Percentiles rank a stretch among this genome's conserved stretches.
Conservation (phyloP, 2,329 filamentous ascomycete species). For the Cylindrodendrum hubeiense region DNA sequence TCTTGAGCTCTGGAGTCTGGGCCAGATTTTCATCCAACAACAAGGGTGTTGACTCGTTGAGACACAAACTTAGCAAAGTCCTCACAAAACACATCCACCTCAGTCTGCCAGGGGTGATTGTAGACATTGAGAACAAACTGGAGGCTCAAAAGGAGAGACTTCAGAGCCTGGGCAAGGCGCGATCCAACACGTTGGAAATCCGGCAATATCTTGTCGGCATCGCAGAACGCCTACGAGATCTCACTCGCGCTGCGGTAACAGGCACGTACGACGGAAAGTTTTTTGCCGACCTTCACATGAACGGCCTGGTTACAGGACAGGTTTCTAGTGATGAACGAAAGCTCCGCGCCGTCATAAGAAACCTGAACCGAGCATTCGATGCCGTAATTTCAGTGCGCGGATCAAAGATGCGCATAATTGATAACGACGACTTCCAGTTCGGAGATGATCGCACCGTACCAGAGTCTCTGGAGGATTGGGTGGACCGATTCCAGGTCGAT, state of each 20-base stretch:
- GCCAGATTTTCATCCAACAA: conserved; percentile 40
- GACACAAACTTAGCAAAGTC: conserved; percentile 47
- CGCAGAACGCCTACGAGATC: neutral
- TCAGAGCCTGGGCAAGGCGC: neutral
- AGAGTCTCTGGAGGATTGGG: neutral
- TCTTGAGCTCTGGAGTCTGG: conserved; percentile 47
- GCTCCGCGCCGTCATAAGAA: conserved; percentile 44
- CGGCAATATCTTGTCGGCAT: neutral
- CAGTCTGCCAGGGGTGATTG: conserved; percentile 31
- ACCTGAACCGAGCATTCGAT: conserved; percentile 43
- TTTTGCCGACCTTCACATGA: neutral
- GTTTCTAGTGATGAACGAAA: conserved; percentile 17
- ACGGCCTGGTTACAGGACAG: neutral
- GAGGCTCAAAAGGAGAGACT: neutral
- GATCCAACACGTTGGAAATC: neutral
- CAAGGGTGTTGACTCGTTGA: conserved; percentile 47
- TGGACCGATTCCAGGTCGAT: neutral
- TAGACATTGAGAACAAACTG: neutral
- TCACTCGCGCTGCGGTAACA: neutral
- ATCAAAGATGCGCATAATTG: neutral
- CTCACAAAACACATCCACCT: conserved; percentile 41
- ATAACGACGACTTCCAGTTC: no score
- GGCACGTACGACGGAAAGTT: neutral
- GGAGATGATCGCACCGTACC: neutral
- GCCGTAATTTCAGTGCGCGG: conserved; percentile 36